phyloP scores from a whole-genome alignment of 352 stramenopile species.

The Sclerospora graminicola region DNA sequence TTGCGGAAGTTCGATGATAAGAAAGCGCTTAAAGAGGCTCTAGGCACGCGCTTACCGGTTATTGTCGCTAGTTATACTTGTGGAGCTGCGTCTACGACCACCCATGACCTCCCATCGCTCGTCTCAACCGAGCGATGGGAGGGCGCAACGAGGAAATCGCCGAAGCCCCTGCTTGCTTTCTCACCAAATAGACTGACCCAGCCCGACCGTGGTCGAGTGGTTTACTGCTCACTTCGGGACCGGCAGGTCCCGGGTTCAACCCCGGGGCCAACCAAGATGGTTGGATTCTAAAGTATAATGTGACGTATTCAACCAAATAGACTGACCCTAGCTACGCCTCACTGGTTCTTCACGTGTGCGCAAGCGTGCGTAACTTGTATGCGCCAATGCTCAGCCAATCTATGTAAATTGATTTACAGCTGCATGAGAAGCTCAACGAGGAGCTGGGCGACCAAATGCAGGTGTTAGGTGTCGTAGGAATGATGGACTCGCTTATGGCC shows the following conservation, averaged over 20 bases:
- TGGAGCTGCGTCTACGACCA: slow-evolving; percentile 91
- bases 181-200: slow-evolving; percentile 93
- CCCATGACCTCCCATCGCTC: no score
- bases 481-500: slow-evolving; percentile 86
- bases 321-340: slow-evolving; percentile 90
- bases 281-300: no score
- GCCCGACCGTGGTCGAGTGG: no score
- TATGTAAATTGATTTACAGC: slow-evolving; percentile 88
- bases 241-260: no score
- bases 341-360: slow-evolving; percentile 88
- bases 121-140: slow-evolving; percentile 82
- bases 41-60: slow-evolving; percentile 85
- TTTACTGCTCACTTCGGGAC: no score
- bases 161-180: slow-evolving; percentile 91
- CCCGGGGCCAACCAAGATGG: no score
- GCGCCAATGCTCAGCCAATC: slow-evolving; percentile 85
- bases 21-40: slow-evolving; percentile 90
- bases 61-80: slow-evolving; percentile 90
- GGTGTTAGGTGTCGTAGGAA: slow-evolving; percentile 75
- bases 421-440: slow-evolving; percentile 77
- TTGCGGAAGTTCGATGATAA: slow-evolving; percentile 94
- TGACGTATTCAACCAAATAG: no score
- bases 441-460: slow-evolving; percentile 83
- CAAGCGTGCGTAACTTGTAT: slow-evolving; percentile 91
- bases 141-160: slow-evolving; percentile 90